Evolutionary conservation across 2,329 filamentous ascomycete genomes (phyloP).

Genomic region (Leptographium radiaticola): DNA sequence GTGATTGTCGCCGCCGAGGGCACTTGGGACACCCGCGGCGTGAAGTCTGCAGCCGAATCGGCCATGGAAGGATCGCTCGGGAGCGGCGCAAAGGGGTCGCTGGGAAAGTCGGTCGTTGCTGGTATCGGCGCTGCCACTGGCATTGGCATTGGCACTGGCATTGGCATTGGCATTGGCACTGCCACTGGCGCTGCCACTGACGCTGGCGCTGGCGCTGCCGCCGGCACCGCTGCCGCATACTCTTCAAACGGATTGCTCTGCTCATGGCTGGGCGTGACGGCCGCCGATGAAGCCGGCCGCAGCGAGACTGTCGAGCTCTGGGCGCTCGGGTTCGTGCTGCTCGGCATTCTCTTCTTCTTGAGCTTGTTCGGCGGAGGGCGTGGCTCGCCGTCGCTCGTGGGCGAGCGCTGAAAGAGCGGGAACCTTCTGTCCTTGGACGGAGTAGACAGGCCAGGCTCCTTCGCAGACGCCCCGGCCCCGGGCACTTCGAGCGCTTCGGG

Average conservation of each 20-base stretch:
- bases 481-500: constrained; percentile 4
- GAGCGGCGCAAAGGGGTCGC: background rate
- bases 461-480: background rate
- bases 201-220: too few relatives aligned
- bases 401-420: constrained; percentile 59
- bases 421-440: constrained; percentile 55
- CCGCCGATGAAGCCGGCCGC: constrained; percentile 26
- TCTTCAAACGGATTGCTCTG: constrained; percentile 9
- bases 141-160: too few relatives aligned
- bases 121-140: background rate
- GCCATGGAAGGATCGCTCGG: background rate
- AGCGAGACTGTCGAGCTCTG: constrained; percentile 81
- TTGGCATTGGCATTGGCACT: too few relatives aligned
- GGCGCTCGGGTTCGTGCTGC: constrained; percentile 70
- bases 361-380: constrained; percentile 72
- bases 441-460: constrained; percentile 22
- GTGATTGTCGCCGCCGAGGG: constrained; percentile 17
- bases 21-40: constrained; percentile 32
- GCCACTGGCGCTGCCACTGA: too few relatives aligned
- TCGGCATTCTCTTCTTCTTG: constrained; percentile 70
- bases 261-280: constrained; percentile 33
- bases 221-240: background rate
- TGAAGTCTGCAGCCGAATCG: constrained; percentile 27
- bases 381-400: constrained; percentile 47
- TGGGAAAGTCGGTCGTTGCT: background rate